Evolutionary conservation across 1,284 basidiomycete species (phyloP).

Genomic region (Sporisorium exsertum): DNA sequence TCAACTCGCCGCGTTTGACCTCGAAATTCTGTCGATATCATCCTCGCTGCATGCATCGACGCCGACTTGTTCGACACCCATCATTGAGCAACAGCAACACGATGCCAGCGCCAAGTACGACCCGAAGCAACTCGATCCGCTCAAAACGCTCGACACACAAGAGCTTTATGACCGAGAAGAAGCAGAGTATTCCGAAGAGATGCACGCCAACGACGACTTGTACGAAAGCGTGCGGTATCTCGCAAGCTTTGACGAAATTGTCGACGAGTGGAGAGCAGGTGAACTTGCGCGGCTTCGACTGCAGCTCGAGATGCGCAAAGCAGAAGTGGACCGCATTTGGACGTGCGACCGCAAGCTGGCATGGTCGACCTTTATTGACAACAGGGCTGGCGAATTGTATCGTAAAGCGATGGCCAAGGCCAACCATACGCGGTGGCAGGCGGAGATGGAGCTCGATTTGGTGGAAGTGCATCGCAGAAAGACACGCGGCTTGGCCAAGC

Average conservation of each 20-base stretch:
- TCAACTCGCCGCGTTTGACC: constrained; percentile 42
- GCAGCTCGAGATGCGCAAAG: constrained; percentile 44
- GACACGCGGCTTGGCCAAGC: constrained; percentile 28
- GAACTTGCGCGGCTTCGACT: constrained; percentile 34
- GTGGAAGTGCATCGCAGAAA: constrained; percentile 31
- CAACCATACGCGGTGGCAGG: constrained; percentile 32
- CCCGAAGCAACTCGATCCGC: constrained; percentile 26
- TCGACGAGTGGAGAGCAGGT: constrained; percentile 45
- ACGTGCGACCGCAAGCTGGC: constrained; percentile 46
- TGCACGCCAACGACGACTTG: constrained; percentile 25
- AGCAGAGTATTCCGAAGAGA: constrained; percentile 29
- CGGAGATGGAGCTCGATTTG: constrained; percentile 45
- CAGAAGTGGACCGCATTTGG: constrained; percentile 46
- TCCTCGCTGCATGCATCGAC: constrained; percentile 13
- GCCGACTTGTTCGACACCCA: neutral
- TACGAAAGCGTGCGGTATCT: constrained; percentile 33
- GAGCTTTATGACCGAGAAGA: constrained; percentile 33
- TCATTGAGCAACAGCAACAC: constrained; percentile 10
- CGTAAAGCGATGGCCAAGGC: constrained; percentile 19
- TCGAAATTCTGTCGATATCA: constrained; percentile 13
- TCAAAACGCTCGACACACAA: constrained; percentile 35
- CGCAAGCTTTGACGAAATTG: constrained; percentile 38
- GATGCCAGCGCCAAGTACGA: constrained; percentile 20
- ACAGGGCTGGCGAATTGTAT: constrained; percentile 28
- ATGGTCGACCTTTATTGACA: constrained; percentile 38